Conservation (phyloP, 2,329 filamentous ascomycete species). For the Arthrobotrys megalospora region DNA sequence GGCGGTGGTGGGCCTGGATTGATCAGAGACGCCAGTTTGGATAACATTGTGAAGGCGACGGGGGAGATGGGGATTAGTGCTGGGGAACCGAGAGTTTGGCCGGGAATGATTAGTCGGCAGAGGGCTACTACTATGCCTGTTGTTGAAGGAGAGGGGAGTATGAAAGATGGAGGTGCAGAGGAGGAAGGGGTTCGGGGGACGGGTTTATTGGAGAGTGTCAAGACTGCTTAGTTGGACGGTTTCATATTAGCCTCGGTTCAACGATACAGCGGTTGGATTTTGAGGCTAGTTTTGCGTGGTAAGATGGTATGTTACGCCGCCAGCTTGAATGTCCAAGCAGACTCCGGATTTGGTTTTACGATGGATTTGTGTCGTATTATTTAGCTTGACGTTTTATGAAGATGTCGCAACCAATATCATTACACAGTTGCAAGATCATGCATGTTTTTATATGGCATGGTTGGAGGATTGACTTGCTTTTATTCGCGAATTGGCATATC, state of each 20-base stretch:
- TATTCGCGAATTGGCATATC: not conserved
- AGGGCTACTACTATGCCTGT: slow-evolving; percentile 38
- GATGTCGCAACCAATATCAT: not conserved
- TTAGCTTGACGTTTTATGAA: too few species aligned
- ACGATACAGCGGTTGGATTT: not conserved
- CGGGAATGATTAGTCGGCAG: slow-evolving; percentile 63
- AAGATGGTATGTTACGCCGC: not conserved
- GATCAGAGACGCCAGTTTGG: slow-evolving; percentile 40
- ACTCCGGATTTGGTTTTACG: too few species aligned
- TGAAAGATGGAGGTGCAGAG: slow-evolving; percentile 21
- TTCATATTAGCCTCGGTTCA: not conserved
- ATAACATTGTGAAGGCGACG: slow-evolving; percentile 56
- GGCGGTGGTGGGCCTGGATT: slow-evolving; percentile 13
- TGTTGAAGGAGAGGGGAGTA: slow-evolving; percentile 20
- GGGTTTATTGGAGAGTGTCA: slow-evolving; percentile 32
- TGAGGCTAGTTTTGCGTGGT: not conserved
- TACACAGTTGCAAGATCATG: not conserved
- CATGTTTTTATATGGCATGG: not conserved
- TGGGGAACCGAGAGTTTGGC: slow-evolving; percentile 64
- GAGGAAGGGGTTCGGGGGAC: slow-evolving; percentile 43
- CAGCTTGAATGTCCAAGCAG: too few species aligned
- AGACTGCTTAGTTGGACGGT: slow-evolving; percentile 15
- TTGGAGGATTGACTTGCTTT: not conserved
- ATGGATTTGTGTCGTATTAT: too few species aligned
- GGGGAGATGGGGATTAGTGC: slow-evolving; percentile 63